A percentile compares a stretch with the other conserved stretches of the same genome.
Evolutionary conservation across 2,329 filamentous ascomycete species (phyloP).

Genomic region (Stromatinia cepivora): DNA sequence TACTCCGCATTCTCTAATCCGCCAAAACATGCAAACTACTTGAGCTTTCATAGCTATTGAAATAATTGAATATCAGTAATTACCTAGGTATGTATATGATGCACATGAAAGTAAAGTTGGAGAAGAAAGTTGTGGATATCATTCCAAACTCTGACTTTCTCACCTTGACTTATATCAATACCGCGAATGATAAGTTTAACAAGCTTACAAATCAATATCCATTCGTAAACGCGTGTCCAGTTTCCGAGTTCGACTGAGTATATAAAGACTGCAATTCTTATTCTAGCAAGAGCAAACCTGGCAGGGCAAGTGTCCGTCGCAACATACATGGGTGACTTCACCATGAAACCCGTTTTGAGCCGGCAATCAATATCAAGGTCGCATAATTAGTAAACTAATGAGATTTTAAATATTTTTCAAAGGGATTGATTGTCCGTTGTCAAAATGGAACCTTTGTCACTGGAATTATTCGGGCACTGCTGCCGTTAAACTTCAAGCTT

Average conservation of each 20-base stretch:
- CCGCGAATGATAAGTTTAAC: background rate
- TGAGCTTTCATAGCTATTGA: background rate
- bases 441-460: no score
- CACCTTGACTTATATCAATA: no score
- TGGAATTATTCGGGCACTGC: background rate
- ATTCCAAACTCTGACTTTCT: fast-evolving
- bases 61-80: background rate
- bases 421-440: background rate
- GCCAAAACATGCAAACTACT: background rate
- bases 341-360: no score
- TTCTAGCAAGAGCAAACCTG: background rate
- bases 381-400: background rate
- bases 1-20: background rate
- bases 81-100: no score
- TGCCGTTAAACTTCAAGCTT: background rate
- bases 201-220: background rate
- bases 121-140: background rate
- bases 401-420: background rate
- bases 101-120: background rate
- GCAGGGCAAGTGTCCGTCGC: background rate
- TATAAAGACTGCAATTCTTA: background rate
- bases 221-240: background rate
- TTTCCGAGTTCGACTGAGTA: background rate
- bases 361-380: background rate
- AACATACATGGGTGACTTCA: background rate